phyloP scores from a whole-genome alignment of 2,329 filamentous ascomycete genomes.

The Blastomyces parvus region DNA sequence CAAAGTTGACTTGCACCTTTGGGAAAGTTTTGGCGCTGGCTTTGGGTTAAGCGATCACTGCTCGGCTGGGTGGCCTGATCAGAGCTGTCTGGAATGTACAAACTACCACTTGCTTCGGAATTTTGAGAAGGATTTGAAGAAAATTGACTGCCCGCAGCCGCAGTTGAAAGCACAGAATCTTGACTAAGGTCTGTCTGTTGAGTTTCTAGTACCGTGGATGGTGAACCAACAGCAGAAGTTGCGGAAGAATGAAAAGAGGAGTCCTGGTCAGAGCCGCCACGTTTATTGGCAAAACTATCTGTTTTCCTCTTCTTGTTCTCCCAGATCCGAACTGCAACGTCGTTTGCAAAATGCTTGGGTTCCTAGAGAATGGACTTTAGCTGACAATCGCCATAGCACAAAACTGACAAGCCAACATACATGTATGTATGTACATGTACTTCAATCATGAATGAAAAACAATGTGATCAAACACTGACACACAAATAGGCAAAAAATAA shows the following conservation, averaged over 20 bases:
- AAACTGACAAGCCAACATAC: background rate
- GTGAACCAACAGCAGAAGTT: slow-evolving; percentile 2
- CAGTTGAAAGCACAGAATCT: slow-evolving; percentile 6
- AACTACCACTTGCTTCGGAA: slow-evolving; percentile 10
- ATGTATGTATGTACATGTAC: background rate
- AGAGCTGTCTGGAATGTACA: slow-evolving; percentile 8
- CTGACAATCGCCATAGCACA: background rate
- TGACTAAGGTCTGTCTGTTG: slow-evolving; percentile 7
- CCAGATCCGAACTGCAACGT: slow-evolving; percentile 24
- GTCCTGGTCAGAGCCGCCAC: slow-evolving; percentile 4
- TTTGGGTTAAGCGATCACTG: slow-evolving; percentile 3
- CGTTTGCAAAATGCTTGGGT: slow-evolving; percentile 29
- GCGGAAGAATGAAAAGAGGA: slow-evolving; percentile 2
- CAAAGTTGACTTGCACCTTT: background rate
- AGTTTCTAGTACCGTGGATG: slow-evolving; percentile 11
- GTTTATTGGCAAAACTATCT: slow-evolving; percentile 12
- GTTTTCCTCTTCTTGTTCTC: slow-evolving; percentile 20
- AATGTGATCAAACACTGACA: background rate
- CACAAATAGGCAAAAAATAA: background rate
- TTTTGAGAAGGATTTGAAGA: slow-evolving; percentile 9
- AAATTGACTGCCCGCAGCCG: background rate
- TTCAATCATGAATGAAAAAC: background rate
- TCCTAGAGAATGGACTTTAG: slow-evolving; percentile 19
- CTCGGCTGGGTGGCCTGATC: slow-evolving; percentile 9
- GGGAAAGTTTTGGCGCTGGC: slow-evolving; percentile 2